A percentile compares a stretch with the other conserved stretches of the same genome.
Conservation (phyloP, 345 rosid genomes). For the Linum trigynum region DNA sequence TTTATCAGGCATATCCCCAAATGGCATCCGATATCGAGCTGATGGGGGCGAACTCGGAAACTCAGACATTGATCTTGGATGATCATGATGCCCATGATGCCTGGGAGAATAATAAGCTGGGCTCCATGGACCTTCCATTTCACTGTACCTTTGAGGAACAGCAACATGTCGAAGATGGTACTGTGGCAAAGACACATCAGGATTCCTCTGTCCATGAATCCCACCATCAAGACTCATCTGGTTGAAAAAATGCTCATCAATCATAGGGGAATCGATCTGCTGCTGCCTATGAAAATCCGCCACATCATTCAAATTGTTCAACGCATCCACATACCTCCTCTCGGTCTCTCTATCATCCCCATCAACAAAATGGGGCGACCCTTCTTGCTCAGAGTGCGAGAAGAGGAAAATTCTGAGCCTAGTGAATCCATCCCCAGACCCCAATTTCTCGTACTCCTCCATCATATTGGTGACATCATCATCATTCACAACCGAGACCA, state of each 20-base stretch:
- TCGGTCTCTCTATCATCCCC: slow-evolving; percentile 78
- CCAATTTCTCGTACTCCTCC: slow-evolving; percentile 97
- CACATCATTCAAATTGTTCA: slow-evolving; percentile 70
- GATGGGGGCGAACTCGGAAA: slow-evolving; percentile 69
- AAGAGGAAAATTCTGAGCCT: slow-evolving; percentile 91
- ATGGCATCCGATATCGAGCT: slow-evolving; percentile 37
- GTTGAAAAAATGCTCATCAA: slow-evolving; percentile 34
- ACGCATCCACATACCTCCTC: slow-evolving; percentile 91
- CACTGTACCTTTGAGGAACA: slow-evolving; percentile 62
- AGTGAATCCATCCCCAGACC: slow-evolving; percentile 77
- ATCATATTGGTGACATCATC: slow-evolving; percentile 92
- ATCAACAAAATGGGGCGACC: slow-evolving; percentile 48
- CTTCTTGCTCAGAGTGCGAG: slow-evolving; percentile 60
- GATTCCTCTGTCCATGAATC: slow-evolving; percentile 42
- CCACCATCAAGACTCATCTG: slow-evolving; percentile 50
- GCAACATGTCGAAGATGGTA: slow-evolving; percentile 44
- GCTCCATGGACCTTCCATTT: slow-evolving; percentile 67
- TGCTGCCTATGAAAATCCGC: slow-evolving; percentile 25
- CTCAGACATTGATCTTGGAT: slow-evolving; percentile 51
- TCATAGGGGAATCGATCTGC: slow-evolving; percentile 44
- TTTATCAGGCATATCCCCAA: slow-evolving; percentile 55
- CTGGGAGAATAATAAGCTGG: slow-evolving; percentile 76
- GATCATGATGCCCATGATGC: slow-evolving; percentile 60
- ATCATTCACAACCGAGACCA: slow-evolving; percentile 89
- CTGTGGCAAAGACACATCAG: slow-evolving; percentile 46